Percentiles rank a stretch among this genome's conserved stretches.
These are phyloP conservation scores for Candida schatavii DNA, from an alignment of 805 yeast genomes.

Conservation along the genomic window DNA sequence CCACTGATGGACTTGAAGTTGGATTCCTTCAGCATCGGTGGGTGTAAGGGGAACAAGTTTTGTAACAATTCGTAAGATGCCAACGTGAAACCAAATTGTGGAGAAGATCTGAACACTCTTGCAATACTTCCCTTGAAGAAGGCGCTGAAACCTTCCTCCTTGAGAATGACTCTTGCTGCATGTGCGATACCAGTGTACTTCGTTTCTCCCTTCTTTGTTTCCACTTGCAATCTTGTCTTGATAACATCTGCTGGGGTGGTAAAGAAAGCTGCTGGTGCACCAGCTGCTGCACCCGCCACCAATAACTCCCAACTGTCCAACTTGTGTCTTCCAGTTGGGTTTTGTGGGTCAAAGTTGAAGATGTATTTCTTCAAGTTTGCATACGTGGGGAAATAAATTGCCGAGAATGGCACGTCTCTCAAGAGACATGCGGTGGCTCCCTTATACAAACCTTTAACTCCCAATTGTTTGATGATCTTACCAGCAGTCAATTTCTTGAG, in stretches of 20 bases:
- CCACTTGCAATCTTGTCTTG: constrained; percentile 90
- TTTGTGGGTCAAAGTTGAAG: constrained; percentile 77
- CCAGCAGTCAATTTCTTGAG: constrained; percentile 53
- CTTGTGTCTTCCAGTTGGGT: constrained; percentile 52
- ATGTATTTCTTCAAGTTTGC: constrained; percentile 84
- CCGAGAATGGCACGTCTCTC: constrained; percentile 95
- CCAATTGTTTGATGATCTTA: constrained; percentile 73
- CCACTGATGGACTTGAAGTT: constrained; percentile 43
- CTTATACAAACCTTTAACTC: constrained; percentile 81
- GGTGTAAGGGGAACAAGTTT: constrained; percentile 67
- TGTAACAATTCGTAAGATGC: constrained; percentile 96
- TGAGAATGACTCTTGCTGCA: constrained; percentile 69
- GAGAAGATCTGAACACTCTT: constrained; percentile 90
- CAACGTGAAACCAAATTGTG: constrained; percentile 95
- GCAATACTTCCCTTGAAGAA: constrained; percentile 97
- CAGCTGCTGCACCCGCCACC: constrained; percentile 89
- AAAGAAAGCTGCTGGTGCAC: constrained; percentile 95
- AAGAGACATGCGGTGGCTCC: constrained; percentile 89
- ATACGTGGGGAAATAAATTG: constrained; percentile 95
- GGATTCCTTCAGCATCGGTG: constrained; percentile 42
- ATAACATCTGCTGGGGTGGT: constrained; percentile 98
- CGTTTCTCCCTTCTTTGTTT: constrained; percentile 71
- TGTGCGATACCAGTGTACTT: constrained; percentile 74
- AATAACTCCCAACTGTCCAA: constrained; percentile 83
- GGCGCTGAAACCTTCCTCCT: constrained; percentile 81